Conservation (phyloP, 2,329 filamentous ascomycete genomes). For the Alternaria atra region DNA sequence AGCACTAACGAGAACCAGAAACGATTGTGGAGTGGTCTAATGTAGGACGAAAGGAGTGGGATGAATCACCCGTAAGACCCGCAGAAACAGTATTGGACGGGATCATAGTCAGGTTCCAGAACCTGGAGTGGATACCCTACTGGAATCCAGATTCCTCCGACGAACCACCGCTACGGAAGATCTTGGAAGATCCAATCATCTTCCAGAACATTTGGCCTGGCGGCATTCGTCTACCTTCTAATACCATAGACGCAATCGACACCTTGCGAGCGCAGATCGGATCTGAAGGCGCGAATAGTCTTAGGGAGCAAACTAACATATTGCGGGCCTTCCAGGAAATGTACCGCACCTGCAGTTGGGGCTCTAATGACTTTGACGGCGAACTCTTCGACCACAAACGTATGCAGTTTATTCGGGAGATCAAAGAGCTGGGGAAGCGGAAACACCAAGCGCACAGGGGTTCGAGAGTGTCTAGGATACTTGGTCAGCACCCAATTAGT, state of each 20-base stretch:
- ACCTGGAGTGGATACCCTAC: not conserved
- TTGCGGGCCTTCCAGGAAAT: not conserved
- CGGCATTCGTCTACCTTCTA: not conserved
- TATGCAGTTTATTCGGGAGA: fast-evolving
- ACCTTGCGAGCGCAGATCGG: not conserved
- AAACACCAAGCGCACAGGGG: no score
- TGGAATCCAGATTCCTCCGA: not conserved
- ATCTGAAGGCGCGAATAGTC: not conserved
- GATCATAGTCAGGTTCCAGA: not conserved
- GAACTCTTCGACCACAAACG: not conserved
- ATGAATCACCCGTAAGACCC: no score
- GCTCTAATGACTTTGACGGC: not conserved
- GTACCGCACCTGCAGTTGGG: not conserved
- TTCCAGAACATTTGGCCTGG: not conserved
- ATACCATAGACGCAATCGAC: not conserved
- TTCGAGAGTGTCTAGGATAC: no score
- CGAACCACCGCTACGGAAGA: not conserved
- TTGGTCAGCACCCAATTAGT: no score
- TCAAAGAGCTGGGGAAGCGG: not conserved
- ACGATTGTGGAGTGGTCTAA: not conserved
- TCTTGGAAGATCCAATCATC: not conserved
- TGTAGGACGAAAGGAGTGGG: not conserved
- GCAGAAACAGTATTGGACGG: not conserved
- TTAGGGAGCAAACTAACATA: not conserved
- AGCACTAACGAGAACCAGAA: not conserved